phyloP scores from a whole-genome alignment of 768 basidiomycete species.

The Infundibulicybe gibba region DNA sequence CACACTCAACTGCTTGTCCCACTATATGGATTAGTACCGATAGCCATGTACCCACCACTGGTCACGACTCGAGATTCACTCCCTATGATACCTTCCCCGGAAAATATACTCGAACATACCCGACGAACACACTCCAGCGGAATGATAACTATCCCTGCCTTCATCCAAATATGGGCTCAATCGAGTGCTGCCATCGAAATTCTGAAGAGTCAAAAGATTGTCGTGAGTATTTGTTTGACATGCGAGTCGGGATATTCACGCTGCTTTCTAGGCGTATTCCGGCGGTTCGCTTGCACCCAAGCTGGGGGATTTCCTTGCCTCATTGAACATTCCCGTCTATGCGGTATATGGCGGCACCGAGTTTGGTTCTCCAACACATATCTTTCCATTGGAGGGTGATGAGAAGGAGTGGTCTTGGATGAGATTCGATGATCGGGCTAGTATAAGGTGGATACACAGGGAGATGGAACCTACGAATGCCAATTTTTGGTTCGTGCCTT shows the following conservation, averaged over 20 bases:
- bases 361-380: conserved; percentile 8
- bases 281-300: conserved; percentile 10
- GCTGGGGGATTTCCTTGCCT: conserved; percentile 6
- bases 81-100: conserved; percentile 29
- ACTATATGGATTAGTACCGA: conserved; percentile 12
- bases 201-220: conserved; percentile 17
- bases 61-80: conserved; percentile 9
- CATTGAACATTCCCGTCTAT: conserved; percentile 7
- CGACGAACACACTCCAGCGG: conserved; percentile 13
- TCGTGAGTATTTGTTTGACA: conserved; percentile 19
- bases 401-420: conserved; percentile 24
- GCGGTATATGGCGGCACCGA: conserved; percentile 11
- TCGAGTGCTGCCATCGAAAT: conserved; percentile 17
- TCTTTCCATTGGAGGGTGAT: conserved; percentile 9
- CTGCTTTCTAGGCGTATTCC: conserved; percentile 5
- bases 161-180: conserved; percentile 23
- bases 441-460: conserved; percentile 24
- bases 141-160: conserved; percentile 22
- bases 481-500: conserved; percentile 29
- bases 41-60: conserved; percentile 23
- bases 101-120: conserved; percentile 27
- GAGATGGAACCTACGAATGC: conserved; percentile 28
- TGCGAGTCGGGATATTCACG: neutral
- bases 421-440: conserved; percentile 15
- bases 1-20: conserved; percentile 18